Conservation (phyloP, 805 yeast genomes). For the Spathaspora girioi region DNA sequence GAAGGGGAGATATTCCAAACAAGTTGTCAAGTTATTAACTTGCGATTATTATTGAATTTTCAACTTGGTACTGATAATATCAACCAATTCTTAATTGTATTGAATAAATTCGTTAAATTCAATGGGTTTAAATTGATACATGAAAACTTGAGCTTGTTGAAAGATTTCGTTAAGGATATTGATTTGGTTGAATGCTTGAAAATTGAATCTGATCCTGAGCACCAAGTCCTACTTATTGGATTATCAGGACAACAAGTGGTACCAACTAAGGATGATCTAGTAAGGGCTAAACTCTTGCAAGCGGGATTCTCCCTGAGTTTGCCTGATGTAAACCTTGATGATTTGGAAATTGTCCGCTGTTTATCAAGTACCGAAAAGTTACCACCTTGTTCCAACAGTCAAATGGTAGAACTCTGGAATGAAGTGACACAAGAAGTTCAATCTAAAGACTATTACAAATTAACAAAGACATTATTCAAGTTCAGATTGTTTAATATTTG, state of each 20-base stretch:
- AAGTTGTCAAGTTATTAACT: conserved; percentile 48
- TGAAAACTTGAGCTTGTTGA: conserved; percentile 11
- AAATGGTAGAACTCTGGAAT: conserved; percentile 16
- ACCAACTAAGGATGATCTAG: neutral
- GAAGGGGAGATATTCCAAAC: conserved; percentile 55
- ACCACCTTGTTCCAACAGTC: conserved; percentile 5
- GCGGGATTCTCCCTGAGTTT: conserved; percentile 5
- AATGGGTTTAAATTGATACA: conserved; percentile 26
- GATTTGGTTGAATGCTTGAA: neutral
- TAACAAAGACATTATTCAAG: conserved; percentile 18
- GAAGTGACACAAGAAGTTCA: conserved; percentile 12
- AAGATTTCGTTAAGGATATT: neutral
- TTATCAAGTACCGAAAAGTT: conserved; percentile 15
- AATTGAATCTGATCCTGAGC: neutral
- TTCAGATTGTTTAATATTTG: conserved; percentile 26
- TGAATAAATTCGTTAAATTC: conserved; percentile 38
- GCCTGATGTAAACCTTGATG: neutral
- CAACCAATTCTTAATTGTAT: conserved; percentile 19
- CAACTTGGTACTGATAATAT: conserved; percentile 13
- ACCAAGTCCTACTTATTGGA: conserved; percentile 4
- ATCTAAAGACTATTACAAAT: conserved; percentile 17
- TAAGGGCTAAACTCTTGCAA: conserved; percentile 11
- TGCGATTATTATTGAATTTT: conserved; percentile 43
- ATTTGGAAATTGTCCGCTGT: conserved; percentile 15
- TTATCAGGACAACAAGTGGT: neutral